These are phyloP conservation scores for Chytriomyces sp. DNA, from an alignment of 192 early-diverging fungal genomes.

Conservation along the genomic window DNA sequence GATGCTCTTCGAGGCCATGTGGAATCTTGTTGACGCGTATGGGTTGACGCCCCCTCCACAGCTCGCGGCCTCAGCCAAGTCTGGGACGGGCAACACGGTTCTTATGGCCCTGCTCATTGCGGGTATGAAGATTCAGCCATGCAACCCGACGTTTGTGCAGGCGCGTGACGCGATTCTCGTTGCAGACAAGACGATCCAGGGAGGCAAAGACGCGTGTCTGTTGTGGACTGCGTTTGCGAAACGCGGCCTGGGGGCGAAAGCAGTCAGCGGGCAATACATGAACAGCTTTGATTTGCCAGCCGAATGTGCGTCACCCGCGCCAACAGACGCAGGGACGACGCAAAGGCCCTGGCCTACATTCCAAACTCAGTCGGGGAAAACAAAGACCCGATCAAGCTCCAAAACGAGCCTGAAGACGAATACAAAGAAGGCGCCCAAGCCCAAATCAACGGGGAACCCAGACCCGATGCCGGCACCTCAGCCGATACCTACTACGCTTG, in stretches of 20 bases:
- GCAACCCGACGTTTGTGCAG: slow-evolving; percentile 40
- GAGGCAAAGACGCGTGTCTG: slow-evolving; percentile 33
- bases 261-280: background rate
- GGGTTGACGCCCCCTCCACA: slow-evolving; percentile 25
- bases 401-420: too few relatives aligned
- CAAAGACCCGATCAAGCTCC: too few relatives aligned
- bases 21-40: slow-evolving; percentile 47
- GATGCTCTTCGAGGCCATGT: slow-evolving; percentile 58
- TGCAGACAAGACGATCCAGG: slow-evolving; percentile 30
- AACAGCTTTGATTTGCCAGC: slow-evolving; percentile 28
- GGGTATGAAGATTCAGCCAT: slow-evolving; percentile 46
- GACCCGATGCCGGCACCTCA: too few relatives aligned
- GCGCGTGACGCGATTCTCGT: slow-evolving; percentile 41
- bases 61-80: background rate
- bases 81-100: slow-evolving; percentile 45
- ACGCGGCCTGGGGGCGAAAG: slow-evolving; percentile 40
- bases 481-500: too few relatives aligned
- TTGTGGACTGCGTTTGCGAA: slow-evolving; percentile 48
- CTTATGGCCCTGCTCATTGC: background rate
- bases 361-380: too few relatives aligned
- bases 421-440: too few relatives aligned
- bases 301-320: too few relatives aligned
- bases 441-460: too few relatives aligned
- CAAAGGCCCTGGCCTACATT: too few relatives aligned
- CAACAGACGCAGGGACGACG: too few relatives aligned